phyloP scores from a whole-genome alignment of 2,329 filamentous ascomycete species.

The Arthrobotrys entomopaga region DNA sequence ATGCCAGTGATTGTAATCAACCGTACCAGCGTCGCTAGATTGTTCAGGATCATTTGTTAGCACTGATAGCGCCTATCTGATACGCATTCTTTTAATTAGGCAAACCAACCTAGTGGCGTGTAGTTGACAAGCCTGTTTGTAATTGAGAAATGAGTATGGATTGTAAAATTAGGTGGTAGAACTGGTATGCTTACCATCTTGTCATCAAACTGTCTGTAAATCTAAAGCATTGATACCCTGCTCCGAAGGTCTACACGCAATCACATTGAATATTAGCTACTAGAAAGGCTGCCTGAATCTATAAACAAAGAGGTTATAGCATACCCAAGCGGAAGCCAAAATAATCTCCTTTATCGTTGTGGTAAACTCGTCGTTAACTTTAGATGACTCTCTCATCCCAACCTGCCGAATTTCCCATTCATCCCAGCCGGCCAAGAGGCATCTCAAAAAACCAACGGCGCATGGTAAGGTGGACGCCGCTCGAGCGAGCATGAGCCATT shows the following conservation, averaged over 20 bases:
- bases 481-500: conserved; percentile 77
- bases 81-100: background rate
- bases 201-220: conserved; percentile 88
- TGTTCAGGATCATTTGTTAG: conserved; percentile 4
- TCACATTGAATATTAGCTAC: background rate
- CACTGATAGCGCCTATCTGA: background rate
- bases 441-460: conserved; percentile 76
- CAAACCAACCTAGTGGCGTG: conserved; percentile 70
- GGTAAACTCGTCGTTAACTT: conserved; percentile 70
- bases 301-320: conserved; percentile 1
- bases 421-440: conserved; percentile 65
- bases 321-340: conserved; percentile 67
- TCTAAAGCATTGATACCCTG: conserved; percentile 81
- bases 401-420: conserved; percentile 27
- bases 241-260: conserved; percentile 73
- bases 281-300: conserved; percentile 5
- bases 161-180: too few relatives aligned
- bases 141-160: too few relatives aligned
- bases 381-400: conserved; percentile 57
- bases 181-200: conserved; percentile 69
- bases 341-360: conserved; percentile 76
- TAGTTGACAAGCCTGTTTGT: conserved; percentile 78
- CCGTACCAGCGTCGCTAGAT: conserved; percentile 78
- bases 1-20: conserved; percentile 78
- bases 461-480: conserved; percentile 76